Percentiles rank a stretch among this genome's conserved stretches.
Conservation (phyloP, 768 basidiomycete species). For the Termitomyces sp. region DNA sequence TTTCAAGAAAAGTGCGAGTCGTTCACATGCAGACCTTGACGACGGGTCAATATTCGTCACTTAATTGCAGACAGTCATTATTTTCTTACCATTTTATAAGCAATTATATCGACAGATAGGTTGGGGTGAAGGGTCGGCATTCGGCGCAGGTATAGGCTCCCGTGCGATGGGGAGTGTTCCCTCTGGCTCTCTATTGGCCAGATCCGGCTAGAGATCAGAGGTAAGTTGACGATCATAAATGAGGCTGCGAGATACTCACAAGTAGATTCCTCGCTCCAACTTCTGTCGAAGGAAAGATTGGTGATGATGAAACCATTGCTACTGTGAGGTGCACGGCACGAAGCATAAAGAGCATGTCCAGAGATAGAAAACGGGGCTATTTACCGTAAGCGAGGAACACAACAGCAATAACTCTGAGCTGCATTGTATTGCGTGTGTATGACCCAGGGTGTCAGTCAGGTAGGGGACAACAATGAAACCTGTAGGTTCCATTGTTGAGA, state of each 20-base stretch:
- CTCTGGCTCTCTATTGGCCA: neutral
- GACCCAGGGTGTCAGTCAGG: neutral
- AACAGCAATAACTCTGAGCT: conserved; percentile 20
- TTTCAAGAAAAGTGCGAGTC: neutral
- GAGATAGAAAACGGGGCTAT: neutral
- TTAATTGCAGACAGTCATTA: neutral
- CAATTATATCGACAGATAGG: conserved; percentile 12
- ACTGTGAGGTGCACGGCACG: conserved; percentile 13
- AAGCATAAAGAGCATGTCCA: neutral
- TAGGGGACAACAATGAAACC: conserved; percentile 9
- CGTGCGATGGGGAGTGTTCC: conserved; percentile 4
- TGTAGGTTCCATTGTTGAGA: conserved; percentile 5
- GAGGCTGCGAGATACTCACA: neutral
- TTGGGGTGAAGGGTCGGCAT: conserved; percentile 2
- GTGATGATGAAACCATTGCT: conserved; percentile 20
- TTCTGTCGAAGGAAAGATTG: conserved; percentile 20
- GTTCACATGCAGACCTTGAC: neutral
- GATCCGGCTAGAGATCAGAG: neutral
- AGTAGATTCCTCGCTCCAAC: conserved; percentile 12
- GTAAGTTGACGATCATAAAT: neutral
- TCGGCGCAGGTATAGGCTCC: conserved; percentile 7
- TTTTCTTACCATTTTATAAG: conserved; percentile 8
- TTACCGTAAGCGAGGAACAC: conserved; percentile 23
- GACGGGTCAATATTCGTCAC: neutral
- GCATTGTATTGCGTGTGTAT: conserved; percentile 18